Base-by-base conservation (phyloP, 257 asterid species). In the Solanum chmielewskii region DNA sequence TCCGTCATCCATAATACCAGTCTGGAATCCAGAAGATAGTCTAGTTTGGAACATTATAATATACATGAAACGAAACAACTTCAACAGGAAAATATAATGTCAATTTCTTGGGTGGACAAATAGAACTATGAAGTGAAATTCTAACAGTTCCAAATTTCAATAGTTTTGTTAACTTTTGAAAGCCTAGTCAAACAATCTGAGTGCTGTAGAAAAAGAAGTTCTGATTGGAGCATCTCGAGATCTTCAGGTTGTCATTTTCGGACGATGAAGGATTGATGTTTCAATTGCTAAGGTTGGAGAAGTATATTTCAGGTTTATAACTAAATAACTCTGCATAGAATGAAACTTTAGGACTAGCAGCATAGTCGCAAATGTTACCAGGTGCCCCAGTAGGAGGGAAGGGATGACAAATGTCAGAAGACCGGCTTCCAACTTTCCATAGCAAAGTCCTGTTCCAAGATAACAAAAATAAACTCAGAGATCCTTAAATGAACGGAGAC, bases 391-490 rank as follows among this genome's bases (percentile, higher is more conserved):
- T 86, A 96, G 93, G 88, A 96, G 89, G 2, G 96, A 86, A 47
- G 99, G 99, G 81, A 96, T 94, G 89, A 95, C 92, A 91, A 96
- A 94, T 85, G 99, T 92, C 88, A 96, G 87, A 52, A 91, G 44
- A 70, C 93, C 96, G 83, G 98, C 98, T 93, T 95, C 98, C 91
- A 94, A 88, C 91, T 96, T 96, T 85, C 99, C 98, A 88, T 96
- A 96, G 94, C 98, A 96, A 75, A 96, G 95, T 68, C 99, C 98
- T 96, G 90, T 52, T 68, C 81, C 87, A 69, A 74, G 62, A 87
- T 68, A 49, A 62, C 78, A 44, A 82, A 56, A 74, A 78, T 59
- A n/a, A 68, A 82, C n/a, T 29, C 82, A 21, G 84, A 27, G 64
- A 45, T 45, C 66, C 66, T 47, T 52, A 47, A 29, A 29, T 45